A percentile compares a stretch with the other conserved stretches of the same genome.
Conservation (phyloP, 2,329 filamentous ascomycete species). For the Stagonosporopsis rhizophila region DNA sequence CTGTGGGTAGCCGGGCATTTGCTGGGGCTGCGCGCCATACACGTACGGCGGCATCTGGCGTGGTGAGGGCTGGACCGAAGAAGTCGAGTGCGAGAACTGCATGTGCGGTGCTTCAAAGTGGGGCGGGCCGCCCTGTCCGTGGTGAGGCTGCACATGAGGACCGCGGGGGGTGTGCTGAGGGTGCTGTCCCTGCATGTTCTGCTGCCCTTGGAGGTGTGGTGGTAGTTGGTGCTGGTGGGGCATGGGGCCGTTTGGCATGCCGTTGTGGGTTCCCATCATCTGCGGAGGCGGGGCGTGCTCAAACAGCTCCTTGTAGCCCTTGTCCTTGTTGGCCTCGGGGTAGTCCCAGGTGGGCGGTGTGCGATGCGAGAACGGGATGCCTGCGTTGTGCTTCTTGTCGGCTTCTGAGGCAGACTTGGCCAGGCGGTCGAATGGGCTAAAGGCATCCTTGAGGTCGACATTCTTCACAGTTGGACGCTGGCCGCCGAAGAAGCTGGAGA, state of each 20-base stretch:
- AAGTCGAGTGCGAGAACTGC: conserved; percentile 81
- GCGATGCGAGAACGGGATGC: conserved; percentile 83
- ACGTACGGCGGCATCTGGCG: conserved; percentile 74
- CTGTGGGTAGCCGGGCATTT: conserved; percentile 56
- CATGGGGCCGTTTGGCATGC: conserved; percentile 69
- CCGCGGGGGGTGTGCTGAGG: conserved; percentile 80
- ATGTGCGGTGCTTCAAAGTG: conserved; percentile 85
- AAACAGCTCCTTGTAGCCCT: conserved; percentile 81
- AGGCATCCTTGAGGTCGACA: conserved; percentile 61
- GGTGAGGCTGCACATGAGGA: conserved; percentile 77
- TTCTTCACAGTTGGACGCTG: conserved; percentile 69
- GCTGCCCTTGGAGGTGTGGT: conserved; percentile 77
- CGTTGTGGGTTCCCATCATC: conserved; percentile 69
- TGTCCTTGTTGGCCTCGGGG: conserved; percentile 72
- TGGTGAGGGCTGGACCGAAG: conserved; percentile 82
- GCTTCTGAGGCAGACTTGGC: conserved; percentile 66
- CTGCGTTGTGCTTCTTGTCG: conserved; percentile 70
- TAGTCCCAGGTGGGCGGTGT: conserved; percentile 86
- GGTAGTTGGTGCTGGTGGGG: conserved; percentile 86
- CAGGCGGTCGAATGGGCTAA: conserved; percentile 73
- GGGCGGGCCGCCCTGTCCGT: conserved; percentile 70
- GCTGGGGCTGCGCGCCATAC: conserved; percentile 70
- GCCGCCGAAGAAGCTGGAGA: conserved; percentile 66
- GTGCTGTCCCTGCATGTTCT: conserved; percentile 72
- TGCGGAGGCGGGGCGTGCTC: conserved; percentile 67